These are phyloP conservation scores for Leishmania turanica DNA, from an alignment of 208 protist genomes.

Conservation along the genomic window DNA sequence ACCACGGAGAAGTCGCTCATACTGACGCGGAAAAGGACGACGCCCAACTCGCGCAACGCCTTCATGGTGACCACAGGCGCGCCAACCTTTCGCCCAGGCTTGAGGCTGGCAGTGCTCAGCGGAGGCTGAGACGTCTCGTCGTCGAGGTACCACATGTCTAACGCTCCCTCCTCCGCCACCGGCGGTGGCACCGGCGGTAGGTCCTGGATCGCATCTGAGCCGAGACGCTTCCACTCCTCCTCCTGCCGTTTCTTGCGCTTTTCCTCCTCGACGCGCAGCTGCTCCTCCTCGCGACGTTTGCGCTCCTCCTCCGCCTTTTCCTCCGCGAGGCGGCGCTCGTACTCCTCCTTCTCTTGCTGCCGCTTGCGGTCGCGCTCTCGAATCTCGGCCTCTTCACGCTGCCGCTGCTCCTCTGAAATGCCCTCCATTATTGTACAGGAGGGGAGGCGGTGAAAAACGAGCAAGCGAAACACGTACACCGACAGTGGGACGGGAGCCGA, in stretches of 20 bases:
- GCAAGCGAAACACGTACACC: not conserved
- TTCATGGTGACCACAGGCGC: slow-evolving; percentile 61
- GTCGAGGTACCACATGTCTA: slow-evolving; percentile 88
- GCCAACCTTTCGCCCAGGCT: slow-evolving; percentile 60
- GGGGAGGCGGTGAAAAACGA: not conserved
- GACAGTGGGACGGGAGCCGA: too few relatives aligned
- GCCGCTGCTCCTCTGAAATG: slow-evolving; percentile 47
- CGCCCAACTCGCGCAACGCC: slow-evolving; percentile 77
- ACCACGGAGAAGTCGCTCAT: slow-evolving; percentile 89
- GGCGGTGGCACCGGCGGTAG: slow-evolving; percentile 80
- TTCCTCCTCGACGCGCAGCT: slow-evolving; percentile 73
- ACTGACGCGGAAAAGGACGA: slow-evolving; percentile 79
- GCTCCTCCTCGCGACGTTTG: slow-evolving; percentile 56
- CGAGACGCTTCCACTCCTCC: slow-evolving; percentile 87
- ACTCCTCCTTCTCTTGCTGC: slow-evolving; percentile 75
- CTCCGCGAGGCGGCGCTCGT: slow-evolving; percentile 55
- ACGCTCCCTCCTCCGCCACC: slow-evolving; percentile 42
- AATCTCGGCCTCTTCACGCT: slow-evolving; percentile 86
- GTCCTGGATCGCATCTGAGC: slow-evolving; percentile 76
- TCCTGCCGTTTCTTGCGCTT: slow-evolving; percentile 57
- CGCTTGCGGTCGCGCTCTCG: slow-evolving; percentile 74
- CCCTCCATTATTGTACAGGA: slow-evolving; percentile 24
- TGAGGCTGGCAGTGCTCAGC: slow-evolving; percentile 72
- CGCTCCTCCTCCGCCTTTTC: slow-evolving; percentile 68
- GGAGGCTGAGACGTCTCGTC: slow-evolving; percentile 74